Evolutionary conservation across 2,329 filamentous ascomycete genomes (phyloP), one percentile per base, ranked within the genome.

Genomic region (Pseudophaeomoniella oleicola): DNA sequence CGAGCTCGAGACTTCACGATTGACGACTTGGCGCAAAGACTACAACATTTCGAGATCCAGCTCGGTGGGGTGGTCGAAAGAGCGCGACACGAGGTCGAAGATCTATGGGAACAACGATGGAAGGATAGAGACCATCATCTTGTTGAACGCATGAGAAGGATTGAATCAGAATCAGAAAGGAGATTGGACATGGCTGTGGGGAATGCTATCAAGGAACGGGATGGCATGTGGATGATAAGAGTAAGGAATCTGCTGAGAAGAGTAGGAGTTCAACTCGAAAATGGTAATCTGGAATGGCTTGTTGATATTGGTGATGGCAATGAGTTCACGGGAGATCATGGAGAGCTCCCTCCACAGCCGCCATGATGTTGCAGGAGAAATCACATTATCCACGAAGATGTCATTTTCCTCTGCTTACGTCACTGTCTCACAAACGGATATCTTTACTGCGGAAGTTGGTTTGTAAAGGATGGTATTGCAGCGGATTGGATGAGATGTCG

Each of bases 71-170:
- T 40, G 27, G 40, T 56, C 10, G 51, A 58, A 37, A 50, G 44
- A 35, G 51, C 53, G 13, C 40, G 48, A 19, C 47, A 56, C 38
- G 44, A 51, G 30, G 47, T 57, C 3, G 54, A 58, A 37, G 53
- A 56, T 37, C 30, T 50, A 16, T 58, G 54, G 55, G 52, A 57
- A 39, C 41, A 34, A 10, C 36, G 53, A 16, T 58, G 54, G 55
- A 54, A 51, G 32, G 49, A 57, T 34, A 48, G 52, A 2, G 50
- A 52, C 30, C 40, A 38, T 16, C 44, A 53, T 32, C 39, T 49
- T 11, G 40, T 39, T 16, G 49, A 54, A 29, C 45, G 52, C 29
- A 49, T 45, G 41, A 30, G 39, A 17, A 45, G 49, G 30, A 44
- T 45, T 19, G 44, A 50, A 22, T 6, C 33, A 15, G 42, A 51